A percentile compares a stretch with the other conserved stretches of the same genome.
Evolutionary conservation across 106 monocot genomes (phyloP).

Genomic region (Ottelia alismoides): DNA sequence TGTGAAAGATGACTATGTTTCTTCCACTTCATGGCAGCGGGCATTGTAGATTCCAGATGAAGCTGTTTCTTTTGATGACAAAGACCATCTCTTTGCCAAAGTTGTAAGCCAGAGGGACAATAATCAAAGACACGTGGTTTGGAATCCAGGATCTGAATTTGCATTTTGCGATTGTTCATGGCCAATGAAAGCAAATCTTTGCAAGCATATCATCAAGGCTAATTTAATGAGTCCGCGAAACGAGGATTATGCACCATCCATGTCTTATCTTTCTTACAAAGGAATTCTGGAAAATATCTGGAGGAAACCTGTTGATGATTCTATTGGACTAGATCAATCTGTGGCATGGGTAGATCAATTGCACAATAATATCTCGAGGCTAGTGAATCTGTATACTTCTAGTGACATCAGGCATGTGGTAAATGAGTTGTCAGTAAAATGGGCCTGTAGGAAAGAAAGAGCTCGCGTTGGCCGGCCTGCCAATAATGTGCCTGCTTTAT

Average conservation of each 20-base stretch:
- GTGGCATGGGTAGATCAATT: slow-evolving; percentile 62
- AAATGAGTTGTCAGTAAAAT: slow-evolving; percentile 47
- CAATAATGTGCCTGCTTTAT: slow-evolving; percentile 17
- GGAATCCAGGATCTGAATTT: slow-evolving; percentile 92
- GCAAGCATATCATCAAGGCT: slow-evolving; percentile 91
- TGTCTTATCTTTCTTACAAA: slow-evolving; percentile 51
- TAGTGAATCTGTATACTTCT: slow-evolving; percentile 47
- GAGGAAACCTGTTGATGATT: slow-evolving; percentile 65
- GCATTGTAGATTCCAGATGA: slow-evolving; percentile 70
- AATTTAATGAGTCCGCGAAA: slow-evolving; percentile 35
- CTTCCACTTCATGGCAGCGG: slow-evolving; percentile 83
- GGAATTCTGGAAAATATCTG: slow-evolving; percentile 42
- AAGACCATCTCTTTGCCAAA: slow-evolving; percentile 38
- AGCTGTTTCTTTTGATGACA: slow-evolving; percentile 45
- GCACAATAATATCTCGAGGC: slow-evolving; percentile 35
- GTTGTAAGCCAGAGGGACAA: slow-evolving; percentile 63
- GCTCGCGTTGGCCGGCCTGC: slow-evolving; percentile 36
- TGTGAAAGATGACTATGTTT: slow-evolving; percentile 75
- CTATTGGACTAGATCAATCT: slow-evolving; percentile 66
- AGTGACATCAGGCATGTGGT: slow-evolving; percentile 42
- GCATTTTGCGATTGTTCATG: slow-evolving; percentile 80
- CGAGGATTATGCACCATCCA: slow-evolving; percentile 31
- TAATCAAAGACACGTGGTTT: slow-evolving; percentile 30
- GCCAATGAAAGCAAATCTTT: slow-evolving; percentile 87
- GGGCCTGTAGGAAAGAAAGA: slow-evolving; percentile 57